A percentile compares a stretch with the other conserved stretches of the same genome.
Evolutionary conservation across 306 rosid genomes (phyloP).

Genomic region (Cicer arietinum): DNA sequence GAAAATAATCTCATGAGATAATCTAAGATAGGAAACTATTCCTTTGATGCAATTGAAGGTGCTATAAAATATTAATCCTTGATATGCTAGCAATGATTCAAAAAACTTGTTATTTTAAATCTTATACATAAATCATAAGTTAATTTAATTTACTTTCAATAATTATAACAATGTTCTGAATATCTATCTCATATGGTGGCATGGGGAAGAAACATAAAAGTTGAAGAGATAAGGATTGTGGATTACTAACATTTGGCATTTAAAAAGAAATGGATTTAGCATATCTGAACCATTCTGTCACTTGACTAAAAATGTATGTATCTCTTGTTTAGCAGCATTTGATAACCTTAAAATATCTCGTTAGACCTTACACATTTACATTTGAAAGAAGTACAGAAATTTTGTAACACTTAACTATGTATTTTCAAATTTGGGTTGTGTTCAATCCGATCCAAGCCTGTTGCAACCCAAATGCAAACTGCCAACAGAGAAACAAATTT

Average conservation of each 20-base stretch:
- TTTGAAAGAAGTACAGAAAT: neutral
- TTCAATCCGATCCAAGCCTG: neutral
- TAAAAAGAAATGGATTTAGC: neutral
- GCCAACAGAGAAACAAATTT: constrained; percentile 1
- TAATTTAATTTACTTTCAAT: neutral
- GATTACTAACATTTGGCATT: too few species aligned
- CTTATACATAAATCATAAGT: neutral
- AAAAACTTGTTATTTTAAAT: constrained; percentile 1
- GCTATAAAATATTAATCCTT: neutral
- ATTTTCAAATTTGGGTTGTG: neutral
- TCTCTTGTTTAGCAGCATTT: too few species aligned
- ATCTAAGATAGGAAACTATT: too few species aligned
- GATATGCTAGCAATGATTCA: neutral
- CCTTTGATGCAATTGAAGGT: too few species aligned
- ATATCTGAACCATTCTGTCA: constrained; percentile 3
- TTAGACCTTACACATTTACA: neutral
- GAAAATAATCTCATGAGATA: neutral
- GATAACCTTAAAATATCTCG: neutral
- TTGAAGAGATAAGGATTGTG: too few species aligned
- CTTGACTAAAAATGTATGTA: neutral
- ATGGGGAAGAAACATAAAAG: too few species aligned
- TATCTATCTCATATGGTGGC: constrained; percentile 3
- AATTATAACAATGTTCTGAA: neutral
- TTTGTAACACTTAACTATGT: neutral
- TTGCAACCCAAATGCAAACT: neutral